These are phyloP conservation scores for Metschnikowia kunwiensis DNA, from an alignment of 805 yeast species.

Conservation along the genomic window DNA sequence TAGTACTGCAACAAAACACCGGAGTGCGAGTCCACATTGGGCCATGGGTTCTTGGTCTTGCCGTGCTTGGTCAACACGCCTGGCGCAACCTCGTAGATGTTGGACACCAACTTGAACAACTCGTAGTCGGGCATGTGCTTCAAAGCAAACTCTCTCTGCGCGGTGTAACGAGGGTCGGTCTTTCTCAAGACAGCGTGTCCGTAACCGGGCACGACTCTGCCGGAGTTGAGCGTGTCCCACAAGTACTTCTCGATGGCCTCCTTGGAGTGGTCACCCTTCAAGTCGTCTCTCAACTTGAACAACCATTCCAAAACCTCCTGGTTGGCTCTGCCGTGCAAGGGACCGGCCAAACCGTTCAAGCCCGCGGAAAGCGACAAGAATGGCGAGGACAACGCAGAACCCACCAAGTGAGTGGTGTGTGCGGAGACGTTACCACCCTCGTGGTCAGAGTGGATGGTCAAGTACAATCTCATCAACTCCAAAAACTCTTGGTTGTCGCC, in stretches of 20 bases:
- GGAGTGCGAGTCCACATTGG: slow-evolving; percentile 78
- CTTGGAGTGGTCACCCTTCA: slow-evolving; percentile 57
- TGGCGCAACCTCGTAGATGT: slow-evolving; percentile 69
- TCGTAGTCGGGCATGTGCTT: slow-evolving; percentile 60
- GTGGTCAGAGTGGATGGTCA: slow-evolving; percentile 75
- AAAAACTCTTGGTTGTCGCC: slow-evolving; percentile 56
- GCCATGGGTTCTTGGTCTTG: slow-evolving; percentile 82
- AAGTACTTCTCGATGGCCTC: slow-evolving; percentile 60
- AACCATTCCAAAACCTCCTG: slow-evolving; percentile 81
- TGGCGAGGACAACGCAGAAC: slow-evolving; percentile 77
- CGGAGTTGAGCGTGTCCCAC: slow-evolving; percentile 68
- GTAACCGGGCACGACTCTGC: slow-evolving; percentile 83
- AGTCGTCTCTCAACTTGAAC: slow-evolving; percentile 57
- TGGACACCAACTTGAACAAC: slow-evolving; percentile 62
- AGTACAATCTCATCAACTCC: slow-evolving; percentile 68
- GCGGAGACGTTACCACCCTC: slow-evolving; percentile 86
- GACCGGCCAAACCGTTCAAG: slow-evolving; percentile 80
- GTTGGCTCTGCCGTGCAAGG: slow-evolving; percentile 81
- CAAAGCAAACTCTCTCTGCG: slow-evolving; percentile 67
- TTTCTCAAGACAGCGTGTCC: slow-evolving; percentile 84
- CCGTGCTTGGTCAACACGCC: slow-evolving; percentile 73
- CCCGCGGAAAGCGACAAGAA: slow-evolving; percentile 76
- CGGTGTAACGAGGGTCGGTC: slow-evolving; percentile 79
- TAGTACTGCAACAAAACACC: slow-evolving; percentile 79
- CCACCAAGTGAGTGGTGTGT: slow-evolving; percentile 78